Percentiles rank a stretch among this genome's conserved stretches.
These are phyloP conservation scores for Talaromyces ruber DNA, from an alignment of 495 filamentous ascomycete genomes.

Conservation along the genomic window DNA sequence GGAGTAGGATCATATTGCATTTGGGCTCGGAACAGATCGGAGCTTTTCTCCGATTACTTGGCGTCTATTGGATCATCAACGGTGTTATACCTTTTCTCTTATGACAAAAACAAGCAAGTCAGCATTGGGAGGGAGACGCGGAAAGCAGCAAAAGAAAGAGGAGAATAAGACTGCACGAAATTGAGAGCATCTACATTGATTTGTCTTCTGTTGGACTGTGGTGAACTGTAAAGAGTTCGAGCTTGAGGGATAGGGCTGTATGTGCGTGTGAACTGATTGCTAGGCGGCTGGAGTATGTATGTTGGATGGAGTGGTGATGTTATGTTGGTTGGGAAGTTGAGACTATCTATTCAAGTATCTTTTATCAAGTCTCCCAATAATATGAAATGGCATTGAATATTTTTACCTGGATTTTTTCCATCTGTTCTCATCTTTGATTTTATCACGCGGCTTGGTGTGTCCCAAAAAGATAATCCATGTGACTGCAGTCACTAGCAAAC, in stretches of 20 bases:
- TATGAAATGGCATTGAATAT: neutral
- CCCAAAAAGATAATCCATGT: neutral
- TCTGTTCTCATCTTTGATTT: neutral
- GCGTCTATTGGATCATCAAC: conserved; percentile 9
- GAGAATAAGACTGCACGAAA: neutral
- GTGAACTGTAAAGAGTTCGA: neutral
- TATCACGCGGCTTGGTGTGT: neutral
- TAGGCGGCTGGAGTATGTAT: neutral
- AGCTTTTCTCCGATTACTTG: conserved; percentile 19
- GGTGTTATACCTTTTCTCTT: conserved; percentile 12
- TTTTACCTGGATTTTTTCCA: neutral
- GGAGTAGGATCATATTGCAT: conserved; percentile 1
- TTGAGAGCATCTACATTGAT: neutral
- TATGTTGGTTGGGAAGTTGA: neutral
- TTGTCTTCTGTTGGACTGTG: neutral
- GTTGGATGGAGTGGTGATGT: neutral
- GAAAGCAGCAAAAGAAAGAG: neutral
- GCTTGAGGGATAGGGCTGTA: neutral
- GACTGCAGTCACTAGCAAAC: neutral
- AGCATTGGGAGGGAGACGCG: conserved; percentile 6
- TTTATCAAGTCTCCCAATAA: conserved; percentile 2
- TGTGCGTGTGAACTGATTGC: neutral
- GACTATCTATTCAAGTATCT: neutral
- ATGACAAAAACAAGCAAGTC: conserved; percentile 12
- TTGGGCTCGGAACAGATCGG: conserved; percentile 7